A percentile compares a stretch with the other conserved stretches of the same genome.
These are phyloP conservation scores for Prosopis cineraria DNA, from an alignment of 306 rosid species.

Conservation along the genomic window DNA sequence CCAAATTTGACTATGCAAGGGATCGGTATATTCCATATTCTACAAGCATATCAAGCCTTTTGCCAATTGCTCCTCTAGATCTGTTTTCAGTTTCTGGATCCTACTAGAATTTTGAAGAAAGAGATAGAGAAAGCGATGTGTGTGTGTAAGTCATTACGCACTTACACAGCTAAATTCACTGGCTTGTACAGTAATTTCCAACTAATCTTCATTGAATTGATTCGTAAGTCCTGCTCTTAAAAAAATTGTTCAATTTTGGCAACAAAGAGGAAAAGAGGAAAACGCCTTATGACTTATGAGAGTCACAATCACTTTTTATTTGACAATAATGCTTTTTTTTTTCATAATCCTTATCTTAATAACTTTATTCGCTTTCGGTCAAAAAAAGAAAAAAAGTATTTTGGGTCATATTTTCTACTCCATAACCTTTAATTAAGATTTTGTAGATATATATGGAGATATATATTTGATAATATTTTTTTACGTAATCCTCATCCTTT, in stretches of 20 bases:
- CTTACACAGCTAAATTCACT: too few relatives aligned
- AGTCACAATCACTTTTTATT: not conserved
- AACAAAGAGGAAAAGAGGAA: not conserved
- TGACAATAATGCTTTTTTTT: not conserved
- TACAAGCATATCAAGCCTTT: too few relatives aligned
- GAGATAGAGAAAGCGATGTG: too few relatives aligned
- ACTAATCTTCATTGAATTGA: too few relatives aligned
- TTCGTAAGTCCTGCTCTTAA: not conserved
- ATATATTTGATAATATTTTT: not conserved
- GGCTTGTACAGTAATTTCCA: too few relatives aligned
- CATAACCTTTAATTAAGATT: not conserved
- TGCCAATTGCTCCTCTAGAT: too few relatives aligned
- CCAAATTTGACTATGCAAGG: too few relatives aligned
- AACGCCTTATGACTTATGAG: not conserved
- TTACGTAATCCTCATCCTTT: not conserved
- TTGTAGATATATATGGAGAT: too few relatives aligned
- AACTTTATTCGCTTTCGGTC: not conserved
- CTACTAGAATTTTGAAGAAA: too few relatives aligned
- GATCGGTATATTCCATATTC: too few relatives aligned
- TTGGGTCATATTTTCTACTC: conserved; percentile 29
- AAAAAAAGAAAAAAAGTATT: not conserved
- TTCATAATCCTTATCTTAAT: not conserved
- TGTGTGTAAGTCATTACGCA: too few relatives aligned
- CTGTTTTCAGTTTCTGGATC: too few relatives aligned
- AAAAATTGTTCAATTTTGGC: not conserved